A percentile compares a stretch with the other conserved stretches of the same genome.
Conservation (phyloP, 257 asterid genomes). For the Jaltomata sinuosa region DNA sequence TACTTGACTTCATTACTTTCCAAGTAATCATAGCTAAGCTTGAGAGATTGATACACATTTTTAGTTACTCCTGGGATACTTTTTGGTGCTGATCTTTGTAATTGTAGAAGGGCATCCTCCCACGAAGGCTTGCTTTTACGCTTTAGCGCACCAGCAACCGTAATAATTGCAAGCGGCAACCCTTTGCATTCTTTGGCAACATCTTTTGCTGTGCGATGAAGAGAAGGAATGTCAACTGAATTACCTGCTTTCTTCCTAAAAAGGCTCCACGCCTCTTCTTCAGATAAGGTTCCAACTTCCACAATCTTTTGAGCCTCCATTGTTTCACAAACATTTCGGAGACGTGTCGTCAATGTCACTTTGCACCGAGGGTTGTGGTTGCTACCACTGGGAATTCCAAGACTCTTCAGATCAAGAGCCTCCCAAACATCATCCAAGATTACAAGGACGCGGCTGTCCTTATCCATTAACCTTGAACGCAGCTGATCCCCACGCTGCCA, state of each 20-base stretch:
- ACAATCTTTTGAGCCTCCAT: too few species aligned
- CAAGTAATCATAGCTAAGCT: too few species aligned
- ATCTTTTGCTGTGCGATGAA: neutral
- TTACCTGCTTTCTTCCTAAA: too few species aligned
- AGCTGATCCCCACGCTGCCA: neutral
- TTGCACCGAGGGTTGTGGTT: too few species aligned
- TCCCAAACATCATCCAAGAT: neutral
- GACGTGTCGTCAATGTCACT: too few species aligned
- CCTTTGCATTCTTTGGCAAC: conserved; percentile 4
- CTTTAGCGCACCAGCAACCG: neutral
- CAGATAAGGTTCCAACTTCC: too few species aligned
- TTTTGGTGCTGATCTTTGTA: neutral
- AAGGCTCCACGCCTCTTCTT: too few species aligned
- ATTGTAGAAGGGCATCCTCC: neutral
- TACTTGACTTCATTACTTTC: too few species aligned
- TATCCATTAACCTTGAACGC: neutral
- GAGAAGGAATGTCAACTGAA: too few species aligned
- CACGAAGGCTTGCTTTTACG: neutral
- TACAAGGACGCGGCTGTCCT: conserved; percentile 4
- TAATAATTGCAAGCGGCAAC: conserved; percentile 4
- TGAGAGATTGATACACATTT: neutral
- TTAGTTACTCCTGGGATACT: neutral
- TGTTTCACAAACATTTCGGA: too few species aligned
- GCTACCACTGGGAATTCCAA: too few species aligned
- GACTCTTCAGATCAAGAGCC: too few species aligned